Conservation (phyloP, 2,329 filamentous ascomycete species). For the Penicillium expansum region DNA sequence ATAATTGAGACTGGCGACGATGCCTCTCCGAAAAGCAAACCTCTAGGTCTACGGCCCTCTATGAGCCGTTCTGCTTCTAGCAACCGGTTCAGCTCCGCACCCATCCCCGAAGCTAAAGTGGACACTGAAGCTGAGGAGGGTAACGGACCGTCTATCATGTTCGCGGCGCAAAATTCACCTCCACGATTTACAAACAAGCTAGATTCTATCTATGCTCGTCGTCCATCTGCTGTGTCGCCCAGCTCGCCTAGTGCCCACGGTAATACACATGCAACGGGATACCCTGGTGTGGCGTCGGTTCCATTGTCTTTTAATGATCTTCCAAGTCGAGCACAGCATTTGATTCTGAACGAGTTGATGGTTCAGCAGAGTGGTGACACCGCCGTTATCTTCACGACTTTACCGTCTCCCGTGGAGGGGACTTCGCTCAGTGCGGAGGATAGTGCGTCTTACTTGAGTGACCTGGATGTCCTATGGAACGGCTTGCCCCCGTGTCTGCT, state of each 20-base stretch:
- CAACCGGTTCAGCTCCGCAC: slow-evolving; percentile 64
- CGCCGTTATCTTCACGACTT: slow-evolving; percentile 76
- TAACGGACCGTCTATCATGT: slow-evolving; percentile 71
- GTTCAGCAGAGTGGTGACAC: slow-evolving; percentile 64
- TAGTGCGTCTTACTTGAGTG: slow-evolving; percentile 71
- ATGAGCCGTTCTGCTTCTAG: slow-evolving; percentile 34
- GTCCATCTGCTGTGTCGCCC: slow-evolving; percentile 19
- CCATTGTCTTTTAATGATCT: slow-evolving; percentile 83
- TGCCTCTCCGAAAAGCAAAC: slow-evolving; percentile 22
- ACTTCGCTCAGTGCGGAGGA: slow-evolving; percentile 68
- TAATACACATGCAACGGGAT: slow-evolving; percentile 43
- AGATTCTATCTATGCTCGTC: slow-evolving; percentile 41
- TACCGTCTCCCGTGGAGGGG: slow-evolving; percentile 76
- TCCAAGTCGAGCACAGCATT: slow-evolving; percentile 77
- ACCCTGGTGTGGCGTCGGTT: slow-evolving; percentile 59
- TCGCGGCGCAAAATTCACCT: slow-evolving; percentile 53
- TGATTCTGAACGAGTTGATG: slow-evolving; percentile 85
- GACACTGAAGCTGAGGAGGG: slow-evolving; percentile 57
- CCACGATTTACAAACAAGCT: slow-evolving; percentile 28
- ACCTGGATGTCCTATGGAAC: slow-evolving; percentile 74
- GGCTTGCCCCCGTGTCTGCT: slow-evolving; percentile 72
- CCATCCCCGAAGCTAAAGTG: slow-evolving; percentile 68
- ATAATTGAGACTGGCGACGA: slow-evolving; percentile 26
- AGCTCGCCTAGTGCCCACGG: slow-evolving; percentile 18
- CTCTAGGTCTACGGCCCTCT: slow-evolving; percentile 23